Conservation (phyloP, 352 stramenopile species). For the Saprolegnia parasitica region DNA sequence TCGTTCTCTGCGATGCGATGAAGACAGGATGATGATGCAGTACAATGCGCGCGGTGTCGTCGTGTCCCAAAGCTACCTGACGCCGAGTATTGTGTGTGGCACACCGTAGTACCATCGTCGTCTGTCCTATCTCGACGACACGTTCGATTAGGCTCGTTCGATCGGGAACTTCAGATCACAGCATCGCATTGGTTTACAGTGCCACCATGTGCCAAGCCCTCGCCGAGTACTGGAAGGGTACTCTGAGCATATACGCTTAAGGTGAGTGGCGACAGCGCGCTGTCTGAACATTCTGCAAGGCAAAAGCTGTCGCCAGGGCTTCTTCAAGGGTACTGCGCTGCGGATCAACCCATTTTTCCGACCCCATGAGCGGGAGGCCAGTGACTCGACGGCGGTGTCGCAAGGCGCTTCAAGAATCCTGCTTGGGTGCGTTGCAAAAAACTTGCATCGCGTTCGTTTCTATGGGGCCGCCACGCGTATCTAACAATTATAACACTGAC, state of each 20-base stretch:
- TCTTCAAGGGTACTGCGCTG: not conserved
- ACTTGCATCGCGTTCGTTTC: not conserved
- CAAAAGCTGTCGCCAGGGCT: not conserved
- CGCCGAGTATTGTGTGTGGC: too few species aligned
- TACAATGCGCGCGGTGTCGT: too few species aligned
- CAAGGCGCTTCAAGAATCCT: not conserved
- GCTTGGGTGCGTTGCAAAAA: not conserved
- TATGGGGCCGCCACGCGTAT: not conserved
- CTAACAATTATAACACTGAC: not conserved
- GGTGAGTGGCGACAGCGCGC: not conserved
- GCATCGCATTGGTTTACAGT: too few species aligned
- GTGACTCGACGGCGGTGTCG: not conserved
- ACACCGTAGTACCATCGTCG: too few species aligned
- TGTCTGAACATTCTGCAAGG: not conserved
- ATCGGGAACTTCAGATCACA: not conserved
- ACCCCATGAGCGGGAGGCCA: not conserved
- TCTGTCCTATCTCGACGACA: too few species aligned
- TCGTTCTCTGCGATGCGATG: too few species aligned
- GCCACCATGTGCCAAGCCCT: not conserved
- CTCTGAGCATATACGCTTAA: not conserved
- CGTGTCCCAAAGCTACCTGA: too few species aligned
- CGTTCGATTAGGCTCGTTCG: not conserved
- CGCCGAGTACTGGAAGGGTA: not conserved
- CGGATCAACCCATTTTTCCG: not conserved
- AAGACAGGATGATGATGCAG: too few species aligned